phyloP scores from a whole-genome alignment of 1,284 basidiomycete species.

The Melampsora americana region DNA sequence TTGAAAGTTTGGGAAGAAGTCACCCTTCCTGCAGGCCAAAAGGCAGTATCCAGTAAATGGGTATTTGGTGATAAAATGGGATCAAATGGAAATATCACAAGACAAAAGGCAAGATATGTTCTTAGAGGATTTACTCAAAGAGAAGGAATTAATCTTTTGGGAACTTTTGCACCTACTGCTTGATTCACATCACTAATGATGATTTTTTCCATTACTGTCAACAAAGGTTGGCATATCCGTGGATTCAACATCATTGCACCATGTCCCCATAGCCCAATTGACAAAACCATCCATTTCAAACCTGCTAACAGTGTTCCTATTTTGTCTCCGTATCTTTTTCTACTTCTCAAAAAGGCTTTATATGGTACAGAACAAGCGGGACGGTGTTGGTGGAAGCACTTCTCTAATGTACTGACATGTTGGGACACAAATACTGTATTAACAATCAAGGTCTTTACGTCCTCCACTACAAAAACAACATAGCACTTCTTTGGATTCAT shows the following conservation, averaged over 20 bases:
- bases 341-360: neutral
- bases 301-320: neutral
- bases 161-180: too few relatives aligned
- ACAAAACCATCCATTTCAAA: neutral
- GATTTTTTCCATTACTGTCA: neutral
- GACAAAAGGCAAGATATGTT: constrained; percentile 14
- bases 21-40: neutral
- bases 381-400: neutral
- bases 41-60: neutral
- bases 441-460: too few relatives aligned
- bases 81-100: constrained; percentile 5
- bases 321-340: too few relatives aligned
- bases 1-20: constrained; percentile 3
- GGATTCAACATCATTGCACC: neutral
- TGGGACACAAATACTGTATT: neutral
- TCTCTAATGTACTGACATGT: neutral
- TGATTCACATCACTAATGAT: too few relatives aligned
- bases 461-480: neutral
- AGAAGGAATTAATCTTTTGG: too few relatives aligned
- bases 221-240: neutral
- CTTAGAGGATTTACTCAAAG: constrained; percentile 21
- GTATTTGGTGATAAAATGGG: constrained; percentile 18
- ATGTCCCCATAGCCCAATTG: neutral
- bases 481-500: constrained; percentile 1
- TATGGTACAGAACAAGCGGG: too few relatives aligned